Evolutionary conservation across 108 stramenopile genomes (phyloP), one percentile per base, ranked within the genome.

Genomic region (Cyclotella kingstonii): DNA sequence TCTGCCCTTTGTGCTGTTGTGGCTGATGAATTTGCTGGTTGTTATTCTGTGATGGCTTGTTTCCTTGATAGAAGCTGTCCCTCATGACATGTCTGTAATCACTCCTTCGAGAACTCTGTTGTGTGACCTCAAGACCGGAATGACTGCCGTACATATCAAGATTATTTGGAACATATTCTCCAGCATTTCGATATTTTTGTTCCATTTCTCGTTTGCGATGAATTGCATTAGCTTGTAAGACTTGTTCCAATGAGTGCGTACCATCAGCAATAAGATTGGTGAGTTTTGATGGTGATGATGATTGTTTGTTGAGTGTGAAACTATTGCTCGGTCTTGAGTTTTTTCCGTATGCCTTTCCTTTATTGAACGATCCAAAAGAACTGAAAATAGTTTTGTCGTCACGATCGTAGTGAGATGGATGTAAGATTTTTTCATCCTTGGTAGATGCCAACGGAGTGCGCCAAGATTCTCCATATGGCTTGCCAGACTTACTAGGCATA

Each of bases 161-260:
- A 28, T 63, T 60, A 23, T 41, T 53, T 2, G 73, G 68, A 10
- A 69, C 51, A 12, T 23, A 25, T 29, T 74, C 63, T n/a, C 68
- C 68, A 1, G 73, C 68, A 49, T 69, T 70, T 12, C 30, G 62
- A 33, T 55, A 70, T 4, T 54, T 27, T 26, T 69, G 54, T 28
- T 51, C 73, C 68, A 70, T 70, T 25, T 63, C 63, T 25, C 42
- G 60, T 51, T 70, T 62, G 2, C 68, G 48, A 11, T 45, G 48
- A 6, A 28, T 21, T 23, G 68, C 57, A 39, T 75, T 63, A 6
- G 51, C 50, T 33, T 39, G 40, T 41, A 75, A 33, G 7, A 69
- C 54, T 60, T 57, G 68, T 41, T 70, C 68, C 26, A 64, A 45
- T 21, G 68, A 73, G 8, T 56, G 59, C 14, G 35, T 59, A 31